Percentiles rank a stretch among this genome's conserved stretches.
phyloP scores from a whole-genome alignment of 176 grass and related monocot genomes.

The Musa beccarii region DNA sequence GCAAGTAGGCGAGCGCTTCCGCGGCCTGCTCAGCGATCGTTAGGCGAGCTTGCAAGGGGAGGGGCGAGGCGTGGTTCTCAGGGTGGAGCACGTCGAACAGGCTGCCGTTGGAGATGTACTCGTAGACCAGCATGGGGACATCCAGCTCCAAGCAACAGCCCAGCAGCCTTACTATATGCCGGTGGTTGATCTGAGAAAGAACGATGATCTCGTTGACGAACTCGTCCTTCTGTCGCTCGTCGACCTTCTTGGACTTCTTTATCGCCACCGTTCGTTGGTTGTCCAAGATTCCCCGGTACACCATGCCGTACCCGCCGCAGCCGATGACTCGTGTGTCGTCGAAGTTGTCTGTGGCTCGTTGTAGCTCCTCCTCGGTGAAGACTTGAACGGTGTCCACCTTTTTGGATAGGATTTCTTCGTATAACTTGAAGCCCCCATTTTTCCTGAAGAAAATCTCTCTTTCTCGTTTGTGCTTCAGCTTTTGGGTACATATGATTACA shows the following conservation, averaged over 20 bases:
- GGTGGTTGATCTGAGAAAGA: neutral
- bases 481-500: too few species aligned
- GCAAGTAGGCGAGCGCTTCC: neutral
- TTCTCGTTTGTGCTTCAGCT: too few species aligned
- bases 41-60: neutral
- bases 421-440: neutral
- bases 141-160: neutral
- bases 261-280: neutral
- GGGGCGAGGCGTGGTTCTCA: neutral
- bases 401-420: neutral
- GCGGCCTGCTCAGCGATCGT: neutral
- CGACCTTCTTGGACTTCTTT: neutral
- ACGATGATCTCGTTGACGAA: neutral
- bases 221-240: neutral
- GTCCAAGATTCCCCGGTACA: neutral
- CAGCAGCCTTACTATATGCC: neutral
- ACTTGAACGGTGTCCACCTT: neutral
- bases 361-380: neutral
- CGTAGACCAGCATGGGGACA: neutral
- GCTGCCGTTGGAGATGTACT: neutral
- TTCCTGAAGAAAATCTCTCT: neutral
- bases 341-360: neutral
- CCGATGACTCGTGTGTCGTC: neutral
- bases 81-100: neutral
- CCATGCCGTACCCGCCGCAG: neutral